Evolutionary conservation across 2,329 filamentous ascomycete genomes (phyloP), one percentile per base, ranked within the genome.

Genomic region (Aspergillus ruber): DNA sequence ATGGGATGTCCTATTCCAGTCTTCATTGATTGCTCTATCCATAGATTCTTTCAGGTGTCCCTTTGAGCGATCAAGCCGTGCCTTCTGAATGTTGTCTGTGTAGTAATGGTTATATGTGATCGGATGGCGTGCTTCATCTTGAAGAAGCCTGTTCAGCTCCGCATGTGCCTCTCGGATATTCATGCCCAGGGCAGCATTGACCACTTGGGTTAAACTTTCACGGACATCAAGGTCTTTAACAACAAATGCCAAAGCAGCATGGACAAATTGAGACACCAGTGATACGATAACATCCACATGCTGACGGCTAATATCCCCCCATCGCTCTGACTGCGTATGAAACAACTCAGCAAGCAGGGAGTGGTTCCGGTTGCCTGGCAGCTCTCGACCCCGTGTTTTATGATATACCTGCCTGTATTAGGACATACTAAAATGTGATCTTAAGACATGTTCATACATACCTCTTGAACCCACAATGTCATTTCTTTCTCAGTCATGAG

Each of bases 101-200:
- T 63, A 66, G 42, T 64, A 66, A 47, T 62, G 56, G 42, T 66
- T 67, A 47, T 61, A 66, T 0, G 63, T 67, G 18, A 67, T 57
- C 1, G 58, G 58, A 17, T 60, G 55, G 1, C 57, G 39, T 3
- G 41, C 32, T 43, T 60, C 55, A 44, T 60, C 57, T 3, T 48
- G 20, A 6, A 56, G 27, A 2, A 61, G 17, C 18, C 47, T 51
- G 21, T 42, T 13, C 7, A 57, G 40, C 42, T 56, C 54, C 8
- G 40, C 15, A 25, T 45, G 35, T 10, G 50, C 52, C 23, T 7
- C 32, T 43, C 50, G 25, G n/a, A 49, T 29, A 23, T 46, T 55
- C 8, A 40, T 43, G 7, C 55, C 49, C 38, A 49, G 38, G 4
- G 36, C 41, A 5, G 40, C 32, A 4, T 20, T 41, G 3, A 54